Evolutionary conservation across 2,329 filamentous ascomycete genomes (phyloP), one percentile per base, ranked within the genome.

Genomic region (Achaetomium macrosporum): DNA sequence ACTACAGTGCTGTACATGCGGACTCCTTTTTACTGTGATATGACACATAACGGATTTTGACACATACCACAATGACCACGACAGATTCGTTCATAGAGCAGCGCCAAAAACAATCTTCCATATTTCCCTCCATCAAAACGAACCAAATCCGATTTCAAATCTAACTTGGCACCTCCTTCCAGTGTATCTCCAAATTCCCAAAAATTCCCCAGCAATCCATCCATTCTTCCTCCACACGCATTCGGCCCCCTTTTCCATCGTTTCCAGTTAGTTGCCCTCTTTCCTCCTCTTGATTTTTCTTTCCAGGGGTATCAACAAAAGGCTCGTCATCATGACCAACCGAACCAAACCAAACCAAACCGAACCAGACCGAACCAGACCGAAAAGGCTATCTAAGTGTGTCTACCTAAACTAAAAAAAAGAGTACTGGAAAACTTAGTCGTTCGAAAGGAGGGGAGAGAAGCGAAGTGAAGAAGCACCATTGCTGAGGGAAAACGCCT

Each of bases 241-340:
- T 31, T 12, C 35, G 25, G 8, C 19, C 35, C 3, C 16, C 16
- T 10, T 15, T 30, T 44, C 10, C 36, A 7, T 9, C n/a, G 16
- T 39, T 9, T 25, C 42, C 13, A 40, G 15, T 39, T 40, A 31
- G 17, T 25, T 2, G 13, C 12, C 25, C 17, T 10, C 13, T 51
- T 40, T 47, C 47, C 43, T 54, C 52, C 47, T 54, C 52, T 51
- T 50, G n/a, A 25, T 25, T 25, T 25, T 15, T 12, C n/a, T 36
- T 47, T 33, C 52, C 47, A 50, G 39, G 52, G 47, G 47, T 54
- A 54, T 54, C 52, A 54, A 54, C 47, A 42, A 54, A 39, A 41
- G 13, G 12, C 31, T 47, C 47, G 47, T 50, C 47, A 50, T 54
- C 51, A 50, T 54, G 42, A 42, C 42, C 19, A 31, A 39, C 44